Percentiles rank a stretch among this genome's conserved stretches.
phyloP scores from a whole-genome alignment of 2,329 filamentous ascomycete species.

The Aspergillus aculeatinus region DNA sequence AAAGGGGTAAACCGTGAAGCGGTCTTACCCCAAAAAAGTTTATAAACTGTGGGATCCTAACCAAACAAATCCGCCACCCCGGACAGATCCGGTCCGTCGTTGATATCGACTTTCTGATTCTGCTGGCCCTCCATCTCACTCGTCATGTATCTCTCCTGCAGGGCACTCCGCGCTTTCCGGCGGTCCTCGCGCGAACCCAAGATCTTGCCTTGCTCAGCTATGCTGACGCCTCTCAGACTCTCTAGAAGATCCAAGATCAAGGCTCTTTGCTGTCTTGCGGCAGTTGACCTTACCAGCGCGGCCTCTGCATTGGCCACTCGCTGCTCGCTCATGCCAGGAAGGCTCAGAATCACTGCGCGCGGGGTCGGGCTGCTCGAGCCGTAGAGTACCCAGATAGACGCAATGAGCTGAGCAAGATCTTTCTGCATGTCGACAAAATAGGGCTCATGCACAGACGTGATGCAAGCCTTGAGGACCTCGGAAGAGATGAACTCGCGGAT shows the following conservation, averaged over 20 bases:
- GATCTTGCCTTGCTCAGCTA: constrained; percentile 90
- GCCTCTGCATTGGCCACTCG: constrained; percentile 66
- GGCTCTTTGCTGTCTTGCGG: constrained; percentile 73
- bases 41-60: constrained; percentile 21
- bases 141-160: constrained; percentile 46
- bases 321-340: constrained; percentile 71
- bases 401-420: constrained; percentile 84
- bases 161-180: constrained; percentile 43
- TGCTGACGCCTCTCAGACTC: constrained; percentile 82
- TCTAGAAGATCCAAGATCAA: constrained; percentile 82
- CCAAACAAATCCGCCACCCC: constrained; percentile 57
- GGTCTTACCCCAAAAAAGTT: neutral
- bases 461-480: constrained; percentile 84
- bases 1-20: constrained; percentile 6
- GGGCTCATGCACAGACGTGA: constrained; percentile 86
- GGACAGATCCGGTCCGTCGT: constrained; percentile 51
- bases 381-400: constrained; percentile 78
- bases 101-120: constrained; percentile 42
- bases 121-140: constrained; percentile 44
- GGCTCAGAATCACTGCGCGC: constrained; percentile 69
- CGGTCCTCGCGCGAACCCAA: constrained; percentile 43
- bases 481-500: constrained; percentile 88
- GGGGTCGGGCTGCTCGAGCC: constrained; percentile 68
- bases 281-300: constrained; percentile 56
- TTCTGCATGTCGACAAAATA: constrained; percentile 97